Evolutionary conservation across 352 stramenopile genomes (phyloP), one percentile per base, ranked within the genome.

Genomic region (Globisporangium cederbergense): DNA sequence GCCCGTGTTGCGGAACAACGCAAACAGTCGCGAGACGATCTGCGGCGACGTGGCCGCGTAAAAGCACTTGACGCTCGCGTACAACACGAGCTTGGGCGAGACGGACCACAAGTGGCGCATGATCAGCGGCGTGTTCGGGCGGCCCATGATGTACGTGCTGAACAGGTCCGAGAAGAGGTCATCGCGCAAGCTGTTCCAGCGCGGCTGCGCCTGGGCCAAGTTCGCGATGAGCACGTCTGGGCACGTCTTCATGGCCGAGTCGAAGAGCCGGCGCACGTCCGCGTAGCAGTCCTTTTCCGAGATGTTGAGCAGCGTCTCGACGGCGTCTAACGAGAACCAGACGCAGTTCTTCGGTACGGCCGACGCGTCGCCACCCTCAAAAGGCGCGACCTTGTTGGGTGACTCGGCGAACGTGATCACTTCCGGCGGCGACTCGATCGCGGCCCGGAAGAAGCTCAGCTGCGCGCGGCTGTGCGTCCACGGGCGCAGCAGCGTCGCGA

Each of bases 121-220:
- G 59, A 96, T 96, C 42, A 91, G 72, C 57, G 87, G 85, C n/a
- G 87, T 86, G 34, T 96, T 96, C 34, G 85, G 83, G 8, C 87
- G 81, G 8, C 83, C 83, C 78, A 93, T 87, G 52, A 96, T 93
- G 67, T 96, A 96, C 58, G 81, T 86, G 38, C 79, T 82, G 68
- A 96, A 93, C 20, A 96, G 64, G 58, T 96, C 87, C n/a, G 85
- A 90, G 65, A 96, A 96, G 16, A 96, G 75, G 46, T 96, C 85
- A 50, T 94, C 87, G 16, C 86, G 86, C 22, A 96, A 59, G 18
- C 78, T 83, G 67, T 94, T 96, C 85, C 85, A 96, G 13, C 78
- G 82, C 58, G 86, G 73, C 8, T 84, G 79, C 1, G 83, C 79
- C 46, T 93, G 82, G 14, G 87, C 87, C 45, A 96, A 59, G 65